Base-by-base conservation (phyloP, 495 filamentous ascomycete genomes). In the Aspergillus heteromorphus region DNA sequence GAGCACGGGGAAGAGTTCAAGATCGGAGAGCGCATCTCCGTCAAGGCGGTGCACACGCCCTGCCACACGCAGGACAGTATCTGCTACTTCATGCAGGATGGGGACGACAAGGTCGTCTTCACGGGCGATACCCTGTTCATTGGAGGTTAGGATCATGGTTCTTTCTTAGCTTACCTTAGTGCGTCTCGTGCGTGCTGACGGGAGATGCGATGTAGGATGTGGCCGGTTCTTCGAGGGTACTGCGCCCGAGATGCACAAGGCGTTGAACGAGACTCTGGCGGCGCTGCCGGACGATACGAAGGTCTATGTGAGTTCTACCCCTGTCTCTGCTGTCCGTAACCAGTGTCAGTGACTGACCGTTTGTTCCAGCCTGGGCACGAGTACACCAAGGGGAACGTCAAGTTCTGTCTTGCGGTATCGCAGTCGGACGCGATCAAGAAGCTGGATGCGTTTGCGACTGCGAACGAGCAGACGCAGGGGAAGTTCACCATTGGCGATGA, bases 61-160 rank as follows among this genome's bases (percentile, higher is more conserved):
- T 98, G 93, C 67, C 95, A 98, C 67, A 98, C 93, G 2, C 93
- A 97, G 70, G 93, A 98, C 69, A 96, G 91, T 64, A 96, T 98
- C 60, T 97, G 93, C 79, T 98, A 83, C 60, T 82, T 81, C 48
- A 83, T 93, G 77, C 81, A 95, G 68, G 93, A 97, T 62, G 84
- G 81, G 10, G 75, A 84, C 21, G 83, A 96, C 45, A 83, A 80
- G 58, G 95, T 79, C 8, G 89, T 97, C 18, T 98, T 98, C 67
- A 97, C 93, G 0, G 93, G 93, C 18, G 93, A 98, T 65, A 97
- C 93, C 5, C 75, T 98, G 17, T 98, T 98, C 65, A 91, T 95
- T 68, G 93, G 84, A 51, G 92, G 91, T 92, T 65, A 11, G 74
- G 58, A 45, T 48, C 38, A 5, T 27, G n/a, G n/a, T n/a, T n/a